Evolutionary conservation across 148 eudicot genomes (phyloP), one percentile per base, ranked within the genome.

Genomic region (Fagopyrum esculentum): DNA sequence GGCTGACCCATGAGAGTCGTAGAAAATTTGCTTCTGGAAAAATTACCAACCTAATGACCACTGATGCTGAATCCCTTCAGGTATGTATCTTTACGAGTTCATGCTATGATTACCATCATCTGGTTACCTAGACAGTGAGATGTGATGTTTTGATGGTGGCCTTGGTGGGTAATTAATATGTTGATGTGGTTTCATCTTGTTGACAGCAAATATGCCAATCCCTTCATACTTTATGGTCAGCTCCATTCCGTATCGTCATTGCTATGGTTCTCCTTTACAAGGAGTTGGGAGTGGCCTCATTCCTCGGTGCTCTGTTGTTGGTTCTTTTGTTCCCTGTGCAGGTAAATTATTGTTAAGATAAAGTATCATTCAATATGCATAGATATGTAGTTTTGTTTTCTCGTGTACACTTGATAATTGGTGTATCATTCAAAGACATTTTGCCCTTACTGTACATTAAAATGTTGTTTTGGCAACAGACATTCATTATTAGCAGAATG

Each of bases 181-280:
- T 29, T 35, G 46, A 71, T 52, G n/a, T 73, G 77, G 10, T 82
- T 50, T 48, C 44, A 47, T 78, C 64, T 80, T 83, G 70, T 72
- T 66, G 76, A 77, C 97, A 94, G 98, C 97, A 88, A 94, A 71
- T 90, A 77, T 85, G 91, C 81, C 98, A 91, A 77, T 88, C 96
- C 29, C 93, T 94, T 69, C 97, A 94, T 78, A 86, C 89, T 26
- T 73, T 94, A 83, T 94, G 98, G 98, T 94, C 98, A 49, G 95
- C 98, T 85, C 98, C 98, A 75, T 87, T 91, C 63, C 98, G 98
- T 71, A 94, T 94, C 45, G 52, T 85, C 26, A 15, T 94, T 71
- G 85, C 98, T 55, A 77, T 94, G 90, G 80, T 91, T 81, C 93
- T 94, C 71, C 90, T 94, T 56, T 94, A 85, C 81, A 85, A 80